Evolutionary conservation across 257 asterid species (phyloP), one percentile per base, ranked within the genome.

Genomic region (Gentiana straminea): DNA sequence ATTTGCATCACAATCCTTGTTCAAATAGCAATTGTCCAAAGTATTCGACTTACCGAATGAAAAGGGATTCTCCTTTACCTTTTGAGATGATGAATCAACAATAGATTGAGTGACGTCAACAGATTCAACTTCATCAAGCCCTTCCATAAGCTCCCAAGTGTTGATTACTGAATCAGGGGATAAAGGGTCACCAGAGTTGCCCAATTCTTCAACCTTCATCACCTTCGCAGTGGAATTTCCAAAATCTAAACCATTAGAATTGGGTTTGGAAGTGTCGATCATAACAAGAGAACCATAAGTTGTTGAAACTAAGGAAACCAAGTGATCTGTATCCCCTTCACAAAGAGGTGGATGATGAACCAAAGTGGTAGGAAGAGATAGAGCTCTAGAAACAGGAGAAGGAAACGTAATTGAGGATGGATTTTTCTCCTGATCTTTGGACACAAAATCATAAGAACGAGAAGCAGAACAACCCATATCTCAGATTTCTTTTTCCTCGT

Each of bases 121-220:
- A 59, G 66, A 79, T 47, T 63, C 93, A n/a, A 74, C 76, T 50
- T 89, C 94, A 55, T 81, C 89, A 38, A 89, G 89, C 34, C 86
- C 97, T 65, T 84, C 94, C 97, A 86, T 86, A 75, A 89, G 95
- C 83, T 86, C 97, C 92, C 94, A 83, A 8, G 97, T 89, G 70
- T 89, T 89, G 84, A 89, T 82, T 47, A 86, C 89, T 1, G 92
- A 80, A 65, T 83, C 92, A 2, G 93, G 95, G 13, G 97, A 89
- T 59, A 71, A 56, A 64, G 87, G 92, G 61, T 78, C 89, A 38
- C 67, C 72, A 0, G 85, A 54, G 58, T 54, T 53, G 4, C 54
- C 66, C 45, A 70, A 64, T 66, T 60, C 70, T 11, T 70, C 79
- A 43, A 39, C 12, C 46, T 65, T 70, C 15, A 61, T 57, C 68